Base-by-base conservation (phyloP, 257 asterid genomes). In the Scutellaria barbata region DNA sequence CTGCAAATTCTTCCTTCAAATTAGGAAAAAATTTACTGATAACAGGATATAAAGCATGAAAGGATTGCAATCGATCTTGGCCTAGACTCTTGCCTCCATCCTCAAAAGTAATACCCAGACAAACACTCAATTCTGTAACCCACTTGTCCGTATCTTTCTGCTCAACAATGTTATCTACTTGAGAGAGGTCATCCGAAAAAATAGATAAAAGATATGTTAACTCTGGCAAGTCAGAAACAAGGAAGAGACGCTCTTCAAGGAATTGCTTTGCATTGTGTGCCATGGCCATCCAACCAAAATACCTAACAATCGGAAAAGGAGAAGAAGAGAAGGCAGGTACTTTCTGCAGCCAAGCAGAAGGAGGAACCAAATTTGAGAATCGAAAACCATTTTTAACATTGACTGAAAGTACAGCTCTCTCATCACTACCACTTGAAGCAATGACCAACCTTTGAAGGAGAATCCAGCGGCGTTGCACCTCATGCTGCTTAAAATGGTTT, bases 231-330 rank as follows among this genome's bases (percentile, higher is more conserved):
- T 95, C 96, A 41, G 98, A 88, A 79, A 85, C 93, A 78, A 95
- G 99, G 81, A 86, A 91, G 83, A 95, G 92, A 35, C 90, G 83
- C 68, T 95, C 98, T 82, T 81, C 81, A 63, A 86, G 87, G 83
- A 81, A 95, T 74, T 89, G 96, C 72, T 85, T 82, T 25, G 96
- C 95, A 81, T 88, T 91, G 70, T 90, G 96, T 73, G 98, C 86
- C 37, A 95, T 75, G 14, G 98, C 98, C 99, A 89, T 92, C 99
- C 99, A 95, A 80, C 96, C 93, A 77, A 89, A 86, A 74, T 85
- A 89, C 55, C 98, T 87, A 66, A 87, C 92, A 70, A 95, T 75
- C 77, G 98, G 99, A 60, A 80, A 85, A 71, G 83, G 78, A 76
- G 96, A 92, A 76, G 92, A 79, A 60, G 90, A 87, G 77, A 91